These are phyloP conservation scores for Exophiala aquamarina DNA, from an alignment of 2,329 filamentous ascomycete genomes.

Conservation along the genomic window DNA sequence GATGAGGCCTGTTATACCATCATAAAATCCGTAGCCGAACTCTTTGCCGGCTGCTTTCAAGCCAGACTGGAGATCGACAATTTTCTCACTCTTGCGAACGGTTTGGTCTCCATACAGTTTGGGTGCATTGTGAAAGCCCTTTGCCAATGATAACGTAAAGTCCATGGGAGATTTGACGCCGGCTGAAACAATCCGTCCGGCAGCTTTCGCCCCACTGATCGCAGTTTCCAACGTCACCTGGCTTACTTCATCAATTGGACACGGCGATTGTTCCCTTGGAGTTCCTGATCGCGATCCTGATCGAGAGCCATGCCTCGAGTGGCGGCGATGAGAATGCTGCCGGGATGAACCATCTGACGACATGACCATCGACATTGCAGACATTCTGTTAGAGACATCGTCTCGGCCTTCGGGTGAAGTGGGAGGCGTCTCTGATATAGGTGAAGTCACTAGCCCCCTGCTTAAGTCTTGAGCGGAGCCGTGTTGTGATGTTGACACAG, in stretches of 20 bases:
- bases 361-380: conserved; percentile 16
- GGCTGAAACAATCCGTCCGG: conserved; percentile 71
- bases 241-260: conserved; percentile 29
- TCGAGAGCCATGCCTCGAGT: conserved; percentile 26
- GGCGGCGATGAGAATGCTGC: conserved; percentile 7
- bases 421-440: neutral
- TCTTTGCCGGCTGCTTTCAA: conserved; percentile 76
- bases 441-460: conserved; percentile 2
- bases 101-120: conserved; percentile 82
- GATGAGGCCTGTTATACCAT: conserved; percentile 77
- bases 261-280: conserved; percentile 13
- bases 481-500: conserved; percentile 2
- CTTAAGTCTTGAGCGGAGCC: conserved; percentile 9
- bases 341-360: conserved; percentile 15
- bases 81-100: conserved; percentile 73
- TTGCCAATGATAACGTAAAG: conserved; percentile 76
- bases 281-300: conserved; percentile 18
- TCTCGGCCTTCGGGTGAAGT: neutral
- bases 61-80: conserved; percentile 74
- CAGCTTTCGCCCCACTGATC: conserved; percentile 64
- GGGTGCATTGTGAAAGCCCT: conserved; percentile 85
- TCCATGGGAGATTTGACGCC: conserved; percentile 80
- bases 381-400: conserved; percentile 9
- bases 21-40: conserved; percentile 74
- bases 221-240: conserved; percentile 57